Conservation (phyloP, 352 stramenopile genomes). For the Phytophthora sp. region DNA sequence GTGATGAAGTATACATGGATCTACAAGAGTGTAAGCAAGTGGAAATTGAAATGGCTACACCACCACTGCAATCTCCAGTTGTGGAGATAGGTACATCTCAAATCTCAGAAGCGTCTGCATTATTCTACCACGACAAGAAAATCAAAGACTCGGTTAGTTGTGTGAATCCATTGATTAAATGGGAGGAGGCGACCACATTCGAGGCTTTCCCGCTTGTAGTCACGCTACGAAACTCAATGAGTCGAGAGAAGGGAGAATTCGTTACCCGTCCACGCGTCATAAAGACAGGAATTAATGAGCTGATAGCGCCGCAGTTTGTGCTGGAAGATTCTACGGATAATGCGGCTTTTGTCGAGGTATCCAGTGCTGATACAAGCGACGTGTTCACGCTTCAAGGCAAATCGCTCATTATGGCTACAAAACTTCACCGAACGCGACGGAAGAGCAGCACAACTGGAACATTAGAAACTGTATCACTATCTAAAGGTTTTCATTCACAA, state of each 20-base stretch:
- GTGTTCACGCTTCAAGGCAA: slow-evolving; percentile 22
- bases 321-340: no score
- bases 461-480: neutral
- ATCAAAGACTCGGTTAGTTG: no score
- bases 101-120: neutral
- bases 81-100: slow-evolving; percentile 20
- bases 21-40: neutral
- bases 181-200: slow-evolving; percentile 19
- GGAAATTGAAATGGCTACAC: neutral
- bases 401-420: slow-evolving; percentile 17
- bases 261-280: neutral
- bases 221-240: neutral
- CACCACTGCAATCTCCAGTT: slow-evolving; percentile 21
- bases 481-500: no score
- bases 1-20: neutral
- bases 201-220: slow-evolving; percentile 31
- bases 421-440: neutral
- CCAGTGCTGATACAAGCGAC: neutral
- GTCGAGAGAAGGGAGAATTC: neutral
- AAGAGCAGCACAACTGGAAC: slow-evolving; percentile 1
- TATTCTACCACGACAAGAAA: neutral
- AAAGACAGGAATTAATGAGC: neutral
- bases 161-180: slow-evolving; percentile 30
- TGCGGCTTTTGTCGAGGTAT: neutral
- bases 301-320: neutral